Conservation (phyloP, 257 asterid species). For the Ilex asprella region DNA sequence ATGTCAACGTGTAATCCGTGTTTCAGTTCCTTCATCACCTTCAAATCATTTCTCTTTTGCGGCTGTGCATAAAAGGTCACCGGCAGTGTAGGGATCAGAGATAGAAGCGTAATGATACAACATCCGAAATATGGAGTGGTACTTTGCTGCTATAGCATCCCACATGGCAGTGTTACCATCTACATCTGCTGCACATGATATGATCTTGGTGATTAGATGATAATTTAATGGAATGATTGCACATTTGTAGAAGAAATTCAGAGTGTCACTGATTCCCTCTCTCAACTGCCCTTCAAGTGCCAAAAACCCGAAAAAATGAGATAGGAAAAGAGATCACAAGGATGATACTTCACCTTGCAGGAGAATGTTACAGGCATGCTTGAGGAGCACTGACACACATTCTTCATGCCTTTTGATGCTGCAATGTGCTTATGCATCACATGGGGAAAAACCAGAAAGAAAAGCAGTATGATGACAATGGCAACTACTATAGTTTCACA, state of each 20-base stretch:
- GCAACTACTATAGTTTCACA: background rate
- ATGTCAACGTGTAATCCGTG: slow-evolving; percentile 71
- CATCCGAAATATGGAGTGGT: slow-evolving; percentile 64
- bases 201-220: background rate
- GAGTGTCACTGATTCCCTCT: background rate
- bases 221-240: background rate
- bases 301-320: background rate
- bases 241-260: background rate
- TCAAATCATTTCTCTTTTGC: slow-evolving; percentile 51
- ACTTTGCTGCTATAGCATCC: slow-evolving; percentile 69
- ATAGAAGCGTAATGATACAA: slow-evolving; percentile 80
- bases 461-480: background rate
- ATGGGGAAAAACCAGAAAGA: background rate
- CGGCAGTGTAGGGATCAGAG: slow-evolving; percentile 68
- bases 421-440: slow-evolving; percentile 67
- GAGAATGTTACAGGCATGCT: slow-evolving; percentile 72
- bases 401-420: slow-evolving; percentile 76
- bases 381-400: slow-evolving; percentile 75
- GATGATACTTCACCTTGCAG: slow-evolving; percentile 41
- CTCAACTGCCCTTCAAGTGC: background rate
- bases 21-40: slow-evolving; percentile 54
- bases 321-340: no score
- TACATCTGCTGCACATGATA: slow-evolving; percentile 33
- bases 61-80: slow-evolving; percentile 78
- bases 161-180: slow-evolving; percentile 81